These are phyloP conservation scores for Barbarea vulgaris DNA, from an alignment of 345 rosid species.

Conservation along the genomic window DNA sequence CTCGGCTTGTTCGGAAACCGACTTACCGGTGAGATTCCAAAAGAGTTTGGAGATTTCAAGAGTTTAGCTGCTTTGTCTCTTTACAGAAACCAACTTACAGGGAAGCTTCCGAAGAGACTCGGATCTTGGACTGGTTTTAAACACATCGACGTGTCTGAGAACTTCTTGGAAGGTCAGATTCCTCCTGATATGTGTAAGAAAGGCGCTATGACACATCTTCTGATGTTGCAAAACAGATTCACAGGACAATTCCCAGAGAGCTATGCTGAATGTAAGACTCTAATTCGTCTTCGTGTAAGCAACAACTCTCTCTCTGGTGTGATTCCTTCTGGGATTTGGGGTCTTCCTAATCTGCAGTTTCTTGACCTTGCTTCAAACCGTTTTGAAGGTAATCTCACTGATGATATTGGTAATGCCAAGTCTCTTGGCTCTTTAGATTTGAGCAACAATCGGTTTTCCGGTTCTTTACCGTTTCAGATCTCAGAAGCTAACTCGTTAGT, in stretches of 20 bases:
- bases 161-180: conserved; percentile 66
- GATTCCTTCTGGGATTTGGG: conserved; percentile 72
- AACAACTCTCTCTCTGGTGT: conserved; percentile 67
- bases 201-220: conserved; percentile 58
- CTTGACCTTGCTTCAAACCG: conserved; percentile 66
- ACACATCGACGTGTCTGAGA: conserved; percentile 77
- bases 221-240: conserved; percentile 68
- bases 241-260: conserved; percentile 62
- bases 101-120: conserved; percentile 61
- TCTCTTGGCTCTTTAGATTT: conserved; percentile 58
- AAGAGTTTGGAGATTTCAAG: conserved; percentile 67
- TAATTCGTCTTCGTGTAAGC: conserved; percentile 62
- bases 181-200: conserved; percentile 87
- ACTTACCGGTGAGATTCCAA: conserved; percentile 68
- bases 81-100: conserved; percentile 67
- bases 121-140: conserved; percentile 61
- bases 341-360: conserved; percentile 61
- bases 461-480: conserved; percentile 57
- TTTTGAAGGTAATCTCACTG: conserved; percentile 59
- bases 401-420: conserved; percentile 58
- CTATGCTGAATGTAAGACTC: conserved; percentile 56
- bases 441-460: conserved; percentile 60
- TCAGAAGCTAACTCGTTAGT: conserved; percentile 61
- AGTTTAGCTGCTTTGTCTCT: conserved; percentile 57
- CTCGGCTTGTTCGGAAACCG: conserved; percentile 63